Percentiles rank a stretch among this genome's conserved stretches.
Conservation (phyloP, 2,329 filamentous ascomycete genomes). For the Fusarium liriodendri region DNA sequence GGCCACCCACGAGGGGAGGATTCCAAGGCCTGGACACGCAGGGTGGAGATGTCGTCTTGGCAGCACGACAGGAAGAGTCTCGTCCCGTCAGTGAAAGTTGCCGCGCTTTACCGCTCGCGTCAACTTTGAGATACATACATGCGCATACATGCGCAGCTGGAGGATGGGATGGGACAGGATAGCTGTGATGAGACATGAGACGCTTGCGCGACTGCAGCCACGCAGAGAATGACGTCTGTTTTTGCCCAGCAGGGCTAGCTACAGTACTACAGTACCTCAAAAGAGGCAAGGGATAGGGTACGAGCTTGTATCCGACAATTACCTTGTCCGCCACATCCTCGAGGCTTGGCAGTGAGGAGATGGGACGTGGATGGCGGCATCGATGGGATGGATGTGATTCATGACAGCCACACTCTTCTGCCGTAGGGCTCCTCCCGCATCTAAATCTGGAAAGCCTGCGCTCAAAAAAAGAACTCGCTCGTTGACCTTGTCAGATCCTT, state of each 20-base stretch:
- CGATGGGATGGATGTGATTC: background rate
- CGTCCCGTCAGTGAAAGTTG: slow-evolving; percentile 7
- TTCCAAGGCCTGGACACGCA: background rate
- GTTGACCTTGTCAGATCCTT: background rate
- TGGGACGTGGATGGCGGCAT: background rate
- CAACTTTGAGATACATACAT: background rate
- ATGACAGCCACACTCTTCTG: background rate
- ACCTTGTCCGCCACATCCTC: background rate
- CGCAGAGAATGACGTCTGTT: background rate
- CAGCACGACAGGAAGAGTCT: background rate
- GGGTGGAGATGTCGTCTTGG: slow-evolving; percentile 9
- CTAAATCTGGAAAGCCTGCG: no score
- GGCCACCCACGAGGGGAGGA: background rate
- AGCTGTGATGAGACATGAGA: slow-evolving; percentile 9
- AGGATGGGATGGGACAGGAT: background rate
- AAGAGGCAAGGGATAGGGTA: background rate
- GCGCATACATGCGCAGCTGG: background rate
- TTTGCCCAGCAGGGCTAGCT: background rate
- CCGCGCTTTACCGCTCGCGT: slow-evolving; percentile 2
- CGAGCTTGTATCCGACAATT: background rate
- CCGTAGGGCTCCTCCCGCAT: no score
- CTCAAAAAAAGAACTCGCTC: background rate
- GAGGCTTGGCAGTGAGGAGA: background rate
- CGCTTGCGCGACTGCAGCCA: background rate
- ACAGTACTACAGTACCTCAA: background rate